Evolutionary conservation across 2,329 filamentous ascomycete genomes (phyloP).

Genomic region (Calonectria hongkongensis): DNA sequence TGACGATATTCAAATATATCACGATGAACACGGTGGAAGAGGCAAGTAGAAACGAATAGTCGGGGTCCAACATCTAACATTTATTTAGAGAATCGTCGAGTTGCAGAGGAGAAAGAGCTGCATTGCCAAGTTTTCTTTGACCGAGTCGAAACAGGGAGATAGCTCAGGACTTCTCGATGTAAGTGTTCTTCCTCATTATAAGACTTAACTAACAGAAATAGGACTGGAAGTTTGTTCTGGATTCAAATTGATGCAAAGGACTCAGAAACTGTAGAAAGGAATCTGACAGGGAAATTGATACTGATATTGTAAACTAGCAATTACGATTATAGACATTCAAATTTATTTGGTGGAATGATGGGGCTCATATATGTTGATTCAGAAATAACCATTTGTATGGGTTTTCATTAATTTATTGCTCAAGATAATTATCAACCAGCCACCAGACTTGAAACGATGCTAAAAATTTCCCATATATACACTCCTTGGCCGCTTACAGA

Average conservation of each 20-base stretch:
- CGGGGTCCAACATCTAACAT: neutral
- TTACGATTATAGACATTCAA: neutral
- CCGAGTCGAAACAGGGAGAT: neutral
- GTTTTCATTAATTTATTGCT: too few species aligned
- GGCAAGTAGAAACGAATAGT: neutral
- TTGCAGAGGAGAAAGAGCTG: slow-evolving; percentile 6
- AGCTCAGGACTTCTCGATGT: slow-evolving; percentile 12
- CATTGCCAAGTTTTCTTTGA: neutral
- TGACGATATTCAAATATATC: slow-evolving; percentile 12
- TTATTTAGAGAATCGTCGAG: slow-evolving; percentile 1
- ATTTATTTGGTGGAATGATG: too few species aligned
- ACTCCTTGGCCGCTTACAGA: neutral
- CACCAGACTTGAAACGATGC: neutral
- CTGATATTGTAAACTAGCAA: neutral
- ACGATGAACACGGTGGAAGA: slow-evolving; percentile 3
- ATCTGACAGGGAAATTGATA: neutral
- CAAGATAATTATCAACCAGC: neutral
- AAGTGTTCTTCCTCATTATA: neutral
- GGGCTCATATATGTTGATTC: too few species aligned
- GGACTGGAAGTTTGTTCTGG: slow-evolving; percentile 14
- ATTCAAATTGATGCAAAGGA: neutral
- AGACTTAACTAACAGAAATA: neutral
- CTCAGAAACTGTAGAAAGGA: neutral
- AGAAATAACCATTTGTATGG: too few species aligned
- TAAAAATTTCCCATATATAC: slow-evolving; percentile 1